These are phyloP conservation scores for Dendrobium nobile DNA, from an alignment of 106 monocot genomes.

Conservation along the genomic window DNA sequence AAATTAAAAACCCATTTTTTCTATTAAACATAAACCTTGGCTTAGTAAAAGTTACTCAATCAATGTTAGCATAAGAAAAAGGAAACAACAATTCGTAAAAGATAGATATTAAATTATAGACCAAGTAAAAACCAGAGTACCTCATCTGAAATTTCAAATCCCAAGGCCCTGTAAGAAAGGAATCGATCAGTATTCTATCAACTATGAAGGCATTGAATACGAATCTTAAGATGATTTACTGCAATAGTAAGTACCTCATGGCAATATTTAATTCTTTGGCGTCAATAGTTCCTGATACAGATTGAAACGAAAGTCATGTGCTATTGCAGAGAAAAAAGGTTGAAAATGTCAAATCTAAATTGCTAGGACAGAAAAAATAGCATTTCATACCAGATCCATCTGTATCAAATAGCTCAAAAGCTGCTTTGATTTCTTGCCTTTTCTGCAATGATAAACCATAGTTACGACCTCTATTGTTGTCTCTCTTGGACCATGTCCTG, in stretches of 20 bases:
- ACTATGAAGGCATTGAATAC: background rate
- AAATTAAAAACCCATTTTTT: background rate
- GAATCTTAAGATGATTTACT: background rate
- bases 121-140: constrained; percentile 18
- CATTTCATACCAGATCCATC: constrained; percentile 78
- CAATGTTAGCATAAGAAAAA: background rate
- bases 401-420: constrained; percentile 89
- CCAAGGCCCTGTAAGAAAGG: constrained; percentile 73
- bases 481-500: constrained; percentile 29
- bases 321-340: background rate
- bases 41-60: background rate
- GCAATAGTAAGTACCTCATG: constrained; percentile 60
- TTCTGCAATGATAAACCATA: constrained; percentile 55
- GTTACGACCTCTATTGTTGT: constrained; percentile 42
- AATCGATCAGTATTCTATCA: background rate
- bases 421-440: constrained; percentile 81
- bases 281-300: constrained; percentile 65
- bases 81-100: background rate
- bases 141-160: constrained; percentile 86
- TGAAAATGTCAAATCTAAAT: background rate
- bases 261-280: constrained; percentile 86
- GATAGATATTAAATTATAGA: background rate
- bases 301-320: constrained; percentile 5
- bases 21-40: background rate
- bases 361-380: background rate